A percentile compares a stretch with the other conserved stretches of the same genome.
phyloP scores from a whole-genome alignment of 2,329 filamentous ascomycete species.

The Venturia aucupariae region DNA sequence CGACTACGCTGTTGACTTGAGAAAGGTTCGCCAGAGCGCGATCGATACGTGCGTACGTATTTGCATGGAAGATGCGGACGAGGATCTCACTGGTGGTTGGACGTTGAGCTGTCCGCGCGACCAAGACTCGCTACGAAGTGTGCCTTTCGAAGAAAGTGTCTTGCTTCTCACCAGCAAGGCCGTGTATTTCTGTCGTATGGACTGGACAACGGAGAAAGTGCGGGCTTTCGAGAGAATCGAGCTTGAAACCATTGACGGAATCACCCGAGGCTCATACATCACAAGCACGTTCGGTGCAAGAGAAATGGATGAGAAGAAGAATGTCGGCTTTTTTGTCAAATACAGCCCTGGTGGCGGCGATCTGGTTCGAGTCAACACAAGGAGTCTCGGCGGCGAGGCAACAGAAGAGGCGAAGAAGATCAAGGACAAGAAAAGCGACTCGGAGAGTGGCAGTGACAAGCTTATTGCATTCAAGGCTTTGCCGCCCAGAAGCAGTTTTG shows the following conservation, averaged over 20 bases:
- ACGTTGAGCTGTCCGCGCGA: constrained; percentile 69
- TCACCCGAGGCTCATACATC: constrained; percentile 80
- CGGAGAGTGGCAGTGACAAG: constrained; percentile 19
- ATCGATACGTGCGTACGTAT: constrained; percentile 84
- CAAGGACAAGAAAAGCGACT: constrained; percentile 18
- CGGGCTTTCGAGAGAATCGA: constrained; percentile 82
- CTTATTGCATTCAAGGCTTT: constrained; percentile 50
- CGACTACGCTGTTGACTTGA: constrained; percentile 81
- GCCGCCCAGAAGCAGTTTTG: constrained; percentile 37
- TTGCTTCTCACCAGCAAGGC: constrained; percentile 77
- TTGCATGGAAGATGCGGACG: constrained; percentile 64
- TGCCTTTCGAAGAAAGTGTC: constrained; percentile 80
- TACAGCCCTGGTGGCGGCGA: constrained; percentile 66
- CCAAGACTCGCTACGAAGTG: constrained; percentile 55
- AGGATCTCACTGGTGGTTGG: constrained; percentile 86
- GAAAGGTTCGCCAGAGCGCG: constrained; percentile 75
- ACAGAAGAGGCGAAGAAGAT: constrained; percentile 20
- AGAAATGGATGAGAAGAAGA: constrained; percentile 68
- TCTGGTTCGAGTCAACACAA: constrained; percentile 72
- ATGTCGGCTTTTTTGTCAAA: constrained; percentile 73
- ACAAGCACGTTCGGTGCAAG: constrained; percentile 73
- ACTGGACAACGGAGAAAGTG: constrained; percentile 94
- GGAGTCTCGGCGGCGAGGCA: constrained; percentile 54
- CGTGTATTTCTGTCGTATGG: constrained; percentile 81
- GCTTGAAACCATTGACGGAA: constrained; percentile 59